Evolutionary conservation across 2,329 filamentous ascomycete species (phyloP).

Genomic region (Pyrenophora seminiperda): DNA sequence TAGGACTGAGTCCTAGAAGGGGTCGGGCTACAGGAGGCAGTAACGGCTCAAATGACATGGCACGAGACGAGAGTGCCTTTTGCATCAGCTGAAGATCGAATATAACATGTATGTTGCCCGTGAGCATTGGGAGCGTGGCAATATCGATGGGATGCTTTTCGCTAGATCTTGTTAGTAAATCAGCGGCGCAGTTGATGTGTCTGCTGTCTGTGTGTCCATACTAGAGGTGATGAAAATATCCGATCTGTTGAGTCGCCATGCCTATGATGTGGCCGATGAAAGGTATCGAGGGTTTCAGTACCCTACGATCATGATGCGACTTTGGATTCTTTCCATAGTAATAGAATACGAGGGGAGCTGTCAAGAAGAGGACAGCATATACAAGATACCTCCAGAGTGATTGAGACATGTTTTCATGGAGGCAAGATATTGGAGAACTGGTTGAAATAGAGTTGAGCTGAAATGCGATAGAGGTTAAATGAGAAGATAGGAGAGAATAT

Average conservation of each 20-base stretch:
- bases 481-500: no score
- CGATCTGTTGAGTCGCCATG: background rate
- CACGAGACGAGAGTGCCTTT: background rate
- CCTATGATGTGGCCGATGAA: background rate
- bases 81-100: background rate
- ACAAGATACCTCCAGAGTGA: background rate
- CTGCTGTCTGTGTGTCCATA: background rate
- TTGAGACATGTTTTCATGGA: background rate
- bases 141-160: background rate
- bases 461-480: background rate
- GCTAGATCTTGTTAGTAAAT: background rate
- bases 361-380: background rate
- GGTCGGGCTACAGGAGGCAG: background rate
- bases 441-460: background rate
- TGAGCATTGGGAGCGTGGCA: background rate
- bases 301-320: background rate
- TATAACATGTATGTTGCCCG: background rate
- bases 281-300: constrained; percentile 1
- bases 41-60: constrained; percentile 1
- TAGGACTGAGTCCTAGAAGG: background rate
- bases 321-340: background rate
- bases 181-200: background rate
- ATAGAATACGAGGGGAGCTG: background rate
- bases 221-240: background rate
- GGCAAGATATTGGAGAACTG: background rate